Evolutionary conservation across 1,284 basidiomycete species (phyloP).

Genomic region (Phenoliferia sp.): DNA sequence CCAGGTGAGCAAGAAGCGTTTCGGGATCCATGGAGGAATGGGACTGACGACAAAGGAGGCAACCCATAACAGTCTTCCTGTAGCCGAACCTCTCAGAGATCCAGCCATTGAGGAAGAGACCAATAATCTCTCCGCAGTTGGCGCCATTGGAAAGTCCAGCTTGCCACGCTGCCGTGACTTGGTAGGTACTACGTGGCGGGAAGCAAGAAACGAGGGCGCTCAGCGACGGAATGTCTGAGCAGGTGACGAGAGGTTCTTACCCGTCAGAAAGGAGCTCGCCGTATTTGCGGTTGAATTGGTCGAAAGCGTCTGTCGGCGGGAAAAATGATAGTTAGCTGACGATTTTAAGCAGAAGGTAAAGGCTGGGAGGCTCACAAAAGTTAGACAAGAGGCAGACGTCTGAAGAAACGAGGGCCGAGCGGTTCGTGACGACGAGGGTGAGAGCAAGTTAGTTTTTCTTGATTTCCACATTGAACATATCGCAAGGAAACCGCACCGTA

Average conservation of each 20-base stretch:
- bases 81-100: constrained; percentile 42
- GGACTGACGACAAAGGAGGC: not conserved
- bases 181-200: constrained; percentile 37
- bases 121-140: not conserved
- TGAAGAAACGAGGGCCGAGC: not conserved
- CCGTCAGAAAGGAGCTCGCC: not conserved
- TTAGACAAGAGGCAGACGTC: not conserved
- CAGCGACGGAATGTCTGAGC: not conserved
- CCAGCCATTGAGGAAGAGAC: constrained; percentile 32
- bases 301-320: not conserved
- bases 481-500: constrained; percentile 28
- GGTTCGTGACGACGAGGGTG: not conserved
- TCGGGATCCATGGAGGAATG: not conserved
- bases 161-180: constrained; percentile 49
- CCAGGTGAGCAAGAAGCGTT: constrained; percentile 6
- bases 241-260: not conserved
- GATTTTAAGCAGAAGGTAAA: constrained; percentile 23
- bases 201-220: not conserved
- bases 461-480: too few species aligned
- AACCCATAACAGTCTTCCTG: constrained; percentile 38
- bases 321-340: not conserved
- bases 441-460: not conserved
- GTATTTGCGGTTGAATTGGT: not conserved
- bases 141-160: constrained; percentile 44
- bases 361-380: not conserved